Percentiles rank a stretch among this genome's conserved stretches.
Conservation (phyloP, 495 filamentous ascomycete species). For the Elaphomyces granulatus region DNA sequence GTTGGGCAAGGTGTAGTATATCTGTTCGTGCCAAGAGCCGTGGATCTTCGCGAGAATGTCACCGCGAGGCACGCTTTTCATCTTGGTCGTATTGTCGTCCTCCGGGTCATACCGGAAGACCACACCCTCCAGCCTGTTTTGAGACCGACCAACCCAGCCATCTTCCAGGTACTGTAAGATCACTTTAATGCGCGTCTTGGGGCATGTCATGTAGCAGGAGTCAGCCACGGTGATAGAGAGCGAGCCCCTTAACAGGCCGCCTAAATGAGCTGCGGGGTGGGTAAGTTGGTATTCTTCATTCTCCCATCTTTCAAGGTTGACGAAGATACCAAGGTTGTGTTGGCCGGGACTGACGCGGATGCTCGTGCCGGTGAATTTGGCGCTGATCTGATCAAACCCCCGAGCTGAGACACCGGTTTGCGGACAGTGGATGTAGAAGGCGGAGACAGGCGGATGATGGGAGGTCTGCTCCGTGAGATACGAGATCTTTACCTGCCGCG, state of each 20-base stretch:
- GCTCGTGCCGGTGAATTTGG: conserved; percentile 94
- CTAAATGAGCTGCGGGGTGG: conserved; percentile 85
- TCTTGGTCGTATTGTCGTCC: conserved; percentile 58
- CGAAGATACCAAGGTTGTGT: conserved; percentile 91
- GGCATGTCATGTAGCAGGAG: conserved; percentile 70
- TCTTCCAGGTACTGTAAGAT: conserved; percentile 90
- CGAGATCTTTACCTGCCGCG: conserved; percentile 50
- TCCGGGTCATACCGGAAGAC: conserved; percentile 75
- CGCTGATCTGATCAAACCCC: conserved; percentile 89
- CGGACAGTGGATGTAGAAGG: conserved; percentile 86
- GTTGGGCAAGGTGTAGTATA: conserved; percentile 47
- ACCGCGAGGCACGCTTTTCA: conserved; percentile 72
- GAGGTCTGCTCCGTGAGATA: conserved; percentile 98
- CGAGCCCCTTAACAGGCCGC: conserved; percentile 70
- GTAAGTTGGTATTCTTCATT: conserved; percentile 90
- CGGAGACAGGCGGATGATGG: conserved; percentile 93
- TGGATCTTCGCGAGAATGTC: conserved; percentile 73
- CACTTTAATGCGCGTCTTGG: conserved; percentile 73
- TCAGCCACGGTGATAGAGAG: conserved; percentile 81
- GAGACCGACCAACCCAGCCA: conserved; percentile 81
- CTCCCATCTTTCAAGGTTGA: conserved; percentile 63
- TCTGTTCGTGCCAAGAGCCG: conserved; percentile 67
- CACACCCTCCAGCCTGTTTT: conserved; percentile 83
- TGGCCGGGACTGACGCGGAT: conserved; percentile 81
- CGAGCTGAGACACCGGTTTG: conserved; percentile 79